These are phyloP conservation scores for Marasmius tenuissimus DNA, from an alignment of 1,284 basidiomycete species.

Conservation along the genomic window DNA sequence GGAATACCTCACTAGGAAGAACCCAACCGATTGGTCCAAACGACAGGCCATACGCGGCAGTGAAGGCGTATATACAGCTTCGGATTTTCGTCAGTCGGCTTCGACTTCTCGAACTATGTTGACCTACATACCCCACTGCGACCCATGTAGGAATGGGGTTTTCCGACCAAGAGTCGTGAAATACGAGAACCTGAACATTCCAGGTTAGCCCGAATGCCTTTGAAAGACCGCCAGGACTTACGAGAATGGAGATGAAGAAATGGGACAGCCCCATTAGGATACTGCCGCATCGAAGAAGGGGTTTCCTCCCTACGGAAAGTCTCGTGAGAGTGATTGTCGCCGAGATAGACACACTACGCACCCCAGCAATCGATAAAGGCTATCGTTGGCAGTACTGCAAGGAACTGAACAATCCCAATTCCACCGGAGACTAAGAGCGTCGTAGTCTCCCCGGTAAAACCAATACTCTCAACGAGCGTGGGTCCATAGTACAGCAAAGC, in stretches of 20 bases:
- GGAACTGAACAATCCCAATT: slow-evolving; percentile 76
- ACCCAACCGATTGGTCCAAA: slow-evolving; percentile 89
- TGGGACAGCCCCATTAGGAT: slow-evolving; percentile 73
- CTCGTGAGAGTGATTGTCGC: background rate
- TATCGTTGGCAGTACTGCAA: slow-evolving; percentile 76
- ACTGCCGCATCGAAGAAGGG: slow-evolving; percentile 67
- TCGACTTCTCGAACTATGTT: background rate
- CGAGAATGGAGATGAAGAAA: slow-evolving; percentile 68
- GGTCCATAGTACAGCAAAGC: slow-evolving; percentile 82
- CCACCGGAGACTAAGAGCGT: slow-evolving; percentile 73
- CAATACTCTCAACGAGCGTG: slow-evolving; percentile 63
- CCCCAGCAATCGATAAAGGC: slow-evolving; percentile 73
- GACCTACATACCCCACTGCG: slow-evolving; percentile 55
- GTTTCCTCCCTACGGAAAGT: slow-evolving; percentile 52
- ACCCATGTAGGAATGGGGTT: slow-evolving; percentile 62
- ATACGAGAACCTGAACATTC: slow-evolving; percentile 44
- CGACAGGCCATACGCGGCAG: slow-evolving; percentile 79
- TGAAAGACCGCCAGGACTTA: slow-evolving; percentile 24
- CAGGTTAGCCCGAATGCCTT: background rate
- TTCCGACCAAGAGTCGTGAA: slow-evolving; percentile 52
- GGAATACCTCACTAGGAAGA: slow-evolving; percentile 81
- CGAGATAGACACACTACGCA: slow-evolving; percentile 26
- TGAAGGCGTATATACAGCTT: slow-evolving; percentile 76
- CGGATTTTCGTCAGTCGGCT: slow-evolving; percentile 8
- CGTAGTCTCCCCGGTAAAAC: slow-evolving; percentile 49